These are phyloP conservation scores for Cystofilobasidium bisporidii DNA, from an alignment of 768 basidiomycete species.

Conservation along the genomic window DNA sequence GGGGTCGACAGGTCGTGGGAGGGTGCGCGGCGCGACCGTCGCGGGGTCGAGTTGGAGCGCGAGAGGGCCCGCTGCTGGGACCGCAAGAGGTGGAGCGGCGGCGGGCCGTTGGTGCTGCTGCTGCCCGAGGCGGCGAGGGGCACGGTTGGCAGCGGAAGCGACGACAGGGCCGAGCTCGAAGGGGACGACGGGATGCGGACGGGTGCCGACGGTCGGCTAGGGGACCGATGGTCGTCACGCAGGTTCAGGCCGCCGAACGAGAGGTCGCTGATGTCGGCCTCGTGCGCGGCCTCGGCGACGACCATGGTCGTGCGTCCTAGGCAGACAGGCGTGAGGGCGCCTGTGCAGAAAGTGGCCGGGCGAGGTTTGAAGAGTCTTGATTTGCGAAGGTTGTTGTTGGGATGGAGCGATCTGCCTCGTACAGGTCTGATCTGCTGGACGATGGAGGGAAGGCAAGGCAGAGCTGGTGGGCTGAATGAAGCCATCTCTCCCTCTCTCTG, in stretches of 20 bases:
- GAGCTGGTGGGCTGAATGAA: too few relatives aligned
- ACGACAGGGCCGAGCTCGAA: neutral
- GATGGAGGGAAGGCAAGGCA: too few relatives aligned
- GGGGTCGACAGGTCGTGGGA: slow-evolving; percentile 1
- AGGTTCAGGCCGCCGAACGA: neutral
- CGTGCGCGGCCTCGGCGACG: neutral
- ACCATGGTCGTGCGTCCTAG: neutral
- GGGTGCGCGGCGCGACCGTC: neutral
- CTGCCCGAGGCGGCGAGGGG: too few relatives aligned
- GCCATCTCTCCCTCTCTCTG: too few relatives aligned
- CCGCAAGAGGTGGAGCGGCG: neutral
- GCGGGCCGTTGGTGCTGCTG: neutral
- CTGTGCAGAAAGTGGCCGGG: neutral
- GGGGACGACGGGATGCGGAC: slow-evolving; percentile 10
- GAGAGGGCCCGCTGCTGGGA: slow-evolving; percentile 9
- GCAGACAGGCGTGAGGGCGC: neutral
- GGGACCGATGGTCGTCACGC: neutral
- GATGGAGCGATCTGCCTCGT: too few relatives aligned
- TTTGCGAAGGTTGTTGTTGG: too few relatives aligned
- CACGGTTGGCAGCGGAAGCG: neutral
- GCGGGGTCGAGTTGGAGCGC: slow-evolving; percentile 22
- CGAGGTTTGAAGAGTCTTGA: too few relatives aligned
- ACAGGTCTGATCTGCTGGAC: too few relatives aligned
- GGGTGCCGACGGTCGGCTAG: neutral
- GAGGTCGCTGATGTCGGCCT: slow-evolving; percentile 21